Conservation (phyloP, 768 basidiomycete species). For the Russula sp. region DNA sequence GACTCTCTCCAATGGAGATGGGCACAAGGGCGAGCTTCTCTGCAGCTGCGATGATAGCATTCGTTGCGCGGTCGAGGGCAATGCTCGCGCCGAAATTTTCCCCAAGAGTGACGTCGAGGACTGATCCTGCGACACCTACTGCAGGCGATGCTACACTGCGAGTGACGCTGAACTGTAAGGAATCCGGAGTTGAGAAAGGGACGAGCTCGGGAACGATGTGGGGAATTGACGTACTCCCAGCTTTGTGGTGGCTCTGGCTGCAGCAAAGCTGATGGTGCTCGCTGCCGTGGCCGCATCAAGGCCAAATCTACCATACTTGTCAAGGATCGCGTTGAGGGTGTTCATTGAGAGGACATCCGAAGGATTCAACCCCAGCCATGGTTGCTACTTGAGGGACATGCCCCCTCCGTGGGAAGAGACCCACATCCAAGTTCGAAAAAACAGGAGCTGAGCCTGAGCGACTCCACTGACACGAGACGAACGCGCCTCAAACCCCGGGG, state of each 20-base stretch:
- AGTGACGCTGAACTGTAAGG: constrained; percentile 57
- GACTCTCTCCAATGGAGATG: constrained; percentile 66
- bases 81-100: constrained; percentile 53
- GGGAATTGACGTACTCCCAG: constrained; percentile 51
- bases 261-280: constrained; percentile 59
- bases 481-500: background rate
- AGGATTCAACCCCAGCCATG: background rate
- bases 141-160: constrained; percentile 54
- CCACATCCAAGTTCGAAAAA: constrained; percentile 12
- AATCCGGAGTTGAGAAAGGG: constrained; percentile 18
- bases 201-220: background rate
- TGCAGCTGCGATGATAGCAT: constrained; percentile 54
- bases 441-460: background rate
- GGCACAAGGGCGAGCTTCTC: constrained; percentile 72
- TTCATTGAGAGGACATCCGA: constrained; percentile 3
- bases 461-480: background rate
- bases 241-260: constrained; percentile 60
- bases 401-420: constrained; percentile 6
- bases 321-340: constrained; percentile 34
- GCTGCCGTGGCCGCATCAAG: constrained; percentile 63
- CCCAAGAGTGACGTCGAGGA: constrained; percentile 64
- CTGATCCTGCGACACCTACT: constrained; percentile 50
- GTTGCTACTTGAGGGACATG: background rate
- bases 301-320: constrained; percentile 46
- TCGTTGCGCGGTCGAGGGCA: constrained; percentile 51